A percentile compares a stretch with the other conserved stretches of the same genome.
These are phyloP conservation scores for Persicaria maculosa DNA, from an alignment of 148 eudicot genomes.

Conservation along the genomic window DNA sequence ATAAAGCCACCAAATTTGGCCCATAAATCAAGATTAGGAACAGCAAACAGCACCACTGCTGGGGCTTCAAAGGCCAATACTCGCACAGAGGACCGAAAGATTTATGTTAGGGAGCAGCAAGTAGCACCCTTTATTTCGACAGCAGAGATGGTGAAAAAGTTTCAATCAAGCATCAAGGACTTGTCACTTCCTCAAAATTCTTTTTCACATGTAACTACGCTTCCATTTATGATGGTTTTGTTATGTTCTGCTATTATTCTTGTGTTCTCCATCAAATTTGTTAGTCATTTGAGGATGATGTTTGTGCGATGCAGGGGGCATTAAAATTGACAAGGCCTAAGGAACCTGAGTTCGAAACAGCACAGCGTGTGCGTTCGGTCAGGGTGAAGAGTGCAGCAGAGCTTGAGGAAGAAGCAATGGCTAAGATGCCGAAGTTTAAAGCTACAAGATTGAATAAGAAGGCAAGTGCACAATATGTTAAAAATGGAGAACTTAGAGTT, in stretches of 20 bases:
- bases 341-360: constrained; percentile 81
- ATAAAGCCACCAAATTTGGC: constrained; percentile 57
- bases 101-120: constrained; percentile 68
- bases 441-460: constrained; percentile 84
- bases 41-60: constrained; percentile 22
- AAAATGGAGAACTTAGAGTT: no score
- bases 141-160: constrained; percentile 90
- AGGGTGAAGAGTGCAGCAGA: constrained; percentile 85
- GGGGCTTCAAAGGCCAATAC: constrained; percentile 33
- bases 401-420: constrained; percentile 96
- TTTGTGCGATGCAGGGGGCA: constrained; percentile 24
- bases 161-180: constrained; percentile 80
- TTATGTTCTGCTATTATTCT: neutral
- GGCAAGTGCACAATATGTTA: constrained; percentile 26
- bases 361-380: constrained; percentile 67
- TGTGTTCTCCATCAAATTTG: constrained; percentile 1
- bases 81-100: constrained; percentile 65
- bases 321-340: constrained; percentile 81
- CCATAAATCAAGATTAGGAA: constrained; percentile 62
- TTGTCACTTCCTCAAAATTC: constrained; percentile 39
- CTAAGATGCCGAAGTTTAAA: constrained; percentile 93
- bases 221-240: neutral
- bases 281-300: neutral
- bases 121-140: constrained; percentile 68
- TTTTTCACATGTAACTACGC: constrained; percentile 34